Conservation (phyloP, 1,139 yeast genomes). For the Geotrichum phurueaensis region DNA sequence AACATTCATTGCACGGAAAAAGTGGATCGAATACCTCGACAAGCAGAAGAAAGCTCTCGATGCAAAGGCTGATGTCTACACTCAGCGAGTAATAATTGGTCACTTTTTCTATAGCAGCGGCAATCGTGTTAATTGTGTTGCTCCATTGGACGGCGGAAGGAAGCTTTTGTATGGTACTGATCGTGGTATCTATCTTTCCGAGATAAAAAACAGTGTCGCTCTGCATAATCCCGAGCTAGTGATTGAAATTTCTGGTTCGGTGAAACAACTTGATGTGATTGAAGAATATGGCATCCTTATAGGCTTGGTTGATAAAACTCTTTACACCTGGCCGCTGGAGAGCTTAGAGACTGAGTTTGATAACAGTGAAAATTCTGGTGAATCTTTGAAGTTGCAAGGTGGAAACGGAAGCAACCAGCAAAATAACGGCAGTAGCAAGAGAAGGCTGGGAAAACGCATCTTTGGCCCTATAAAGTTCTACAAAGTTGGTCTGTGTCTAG, state of each 20-base stretch:
- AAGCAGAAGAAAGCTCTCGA: slow-evolving; percentile 70
- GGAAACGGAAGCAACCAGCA: background rate
- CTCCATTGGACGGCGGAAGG: slow-evolving; percentile 92
- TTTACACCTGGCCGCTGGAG: slow-evolving; percentile 81
- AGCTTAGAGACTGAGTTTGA: slow-evolving; percentile 43
- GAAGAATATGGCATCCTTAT: slow-evolving; percentile 85
- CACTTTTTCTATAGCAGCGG: slow-evolving; percentile 61
- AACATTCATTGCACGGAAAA: slow-evolving; percentile 66
- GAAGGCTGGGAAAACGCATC: slow-evolving; percentile 72
- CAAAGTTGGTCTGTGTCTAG: slow-evolving; percentile 88
- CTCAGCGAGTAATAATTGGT: slow-evolving; percentile 63
- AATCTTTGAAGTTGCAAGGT: background rate
- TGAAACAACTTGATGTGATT: slow-evolving; percentile 83
- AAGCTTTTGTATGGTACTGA: slow-evolving; percentile 87
- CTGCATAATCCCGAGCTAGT: slow-evolving; percentile 72
- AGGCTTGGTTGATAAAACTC: slow-evolving; percentile 73
- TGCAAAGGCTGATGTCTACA: slow-evolving; percentile 70
- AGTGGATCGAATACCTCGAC: slow-evolving; percentile 71
- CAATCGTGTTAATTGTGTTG: slow-evolving; percentile 75
- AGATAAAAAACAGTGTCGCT: slow-evolving; percentile 41
- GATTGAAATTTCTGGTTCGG: slow-evolving; percentile 59
- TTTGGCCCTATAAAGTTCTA: slow-evolving; percentile 80
- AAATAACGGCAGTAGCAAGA: slow-evolving; percentile 45
- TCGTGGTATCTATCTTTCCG: slow-evolving; percentile 78
- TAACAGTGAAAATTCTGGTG: background rate